Evolutionary conservation across 192 early-diverging fungal species (phyloP).

Genomic region (Cetraspora pellucida): DNA sequence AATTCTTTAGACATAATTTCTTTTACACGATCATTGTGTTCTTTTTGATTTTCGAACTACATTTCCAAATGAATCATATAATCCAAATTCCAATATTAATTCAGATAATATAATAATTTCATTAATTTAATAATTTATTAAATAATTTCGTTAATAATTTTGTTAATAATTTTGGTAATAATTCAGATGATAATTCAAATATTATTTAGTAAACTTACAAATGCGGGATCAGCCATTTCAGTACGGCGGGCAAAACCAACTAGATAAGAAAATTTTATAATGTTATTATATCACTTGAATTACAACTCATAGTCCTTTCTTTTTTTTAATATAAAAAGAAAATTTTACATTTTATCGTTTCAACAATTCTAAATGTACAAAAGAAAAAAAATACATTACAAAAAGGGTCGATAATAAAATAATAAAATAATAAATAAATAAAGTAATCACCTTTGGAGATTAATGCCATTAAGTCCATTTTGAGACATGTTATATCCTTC

Average conservation of each 20-base stretch:
- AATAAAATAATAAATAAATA: neutral
- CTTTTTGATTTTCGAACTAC: neutral
- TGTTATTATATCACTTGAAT: neutral
- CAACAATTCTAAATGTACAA: slow-evolving; percentile 58
- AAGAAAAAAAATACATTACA: neutral
- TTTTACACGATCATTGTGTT: neutral
- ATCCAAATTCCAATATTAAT: too few relatives aligned
- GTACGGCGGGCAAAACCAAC: slow-evolving; percentile 81
- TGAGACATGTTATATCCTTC: slow-evolving; percentile 76
- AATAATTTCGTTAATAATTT: neutral
- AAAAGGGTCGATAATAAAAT: neutral
- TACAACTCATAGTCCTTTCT: neutral
- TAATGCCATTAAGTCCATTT: slow-evolving; percentile 62
- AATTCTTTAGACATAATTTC: neutral
- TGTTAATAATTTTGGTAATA: neutral
- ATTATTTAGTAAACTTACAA: slow-evolving; percentile 46
- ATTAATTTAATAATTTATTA: neutral
- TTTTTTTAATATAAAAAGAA: neutral
- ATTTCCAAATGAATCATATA: neutral
- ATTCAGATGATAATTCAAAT: neutral
- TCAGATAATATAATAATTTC: too few relatives aligned
- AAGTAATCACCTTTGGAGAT: slow-evolving; percentile 68
- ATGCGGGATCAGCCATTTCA: slow-evolving; percentile 80
- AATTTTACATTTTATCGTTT: slow-evolving; percentile 75
- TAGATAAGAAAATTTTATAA: neutral